Base-by-base conservation (phyloP, 371 early-diverging fungal species). In the Mucor indicus region DNA sequence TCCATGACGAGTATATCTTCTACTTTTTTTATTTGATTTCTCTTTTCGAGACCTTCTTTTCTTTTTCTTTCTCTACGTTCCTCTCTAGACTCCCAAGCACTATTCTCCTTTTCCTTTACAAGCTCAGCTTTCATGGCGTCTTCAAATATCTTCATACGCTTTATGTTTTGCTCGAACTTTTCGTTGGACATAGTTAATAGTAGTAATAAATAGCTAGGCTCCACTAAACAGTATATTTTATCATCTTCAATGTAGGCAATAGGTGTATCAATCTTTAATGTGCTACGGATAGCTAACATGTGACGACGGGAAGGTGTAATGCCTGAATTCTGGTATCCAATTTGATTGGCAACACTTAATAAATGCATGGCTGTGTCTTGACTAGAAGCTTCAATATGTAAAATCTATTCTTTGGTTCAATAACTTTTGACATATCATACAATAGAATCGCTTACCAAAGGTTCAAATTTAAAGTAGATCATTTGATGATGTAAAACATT, bases 301-400 rank as follows among this genome's bases (percentile, higher is more conserved):
- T 80, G 75, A 16, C 85, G 66, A 32, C 64, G 61, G 0, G 81
- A 81, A 25, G 80, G 73, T 23, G 80, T 68, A 33, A 84, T 75
- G 23, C 85, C 85, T 11, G 80, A 80, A 35, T 84, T 83, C 38
- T 81, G 79, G 40, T 77, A 84, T 3, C 85, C 85, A 15, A 72
- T 69, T 55, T 72, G 73, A 45, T 72, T 57, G 0, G 81, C 79
- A 11, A 69, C 53, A 27, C 64, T 66, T n/a, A 80, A 50, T 24
- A 84, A 61, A 22, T 68, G 64, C 62, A 79, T 77, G 21, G 75
- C 81, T 12, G 76, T 70, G 30, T 63, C 60, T 19, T 67, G 63
- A n/a, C 69, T 71, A 7, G 77, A 61, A 15, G 83, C 69, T 53
- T 84, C 81, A 29, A 83, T 74, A 48, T 84, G 85, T 12, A 84